These are phyloP conservation scores for Apiospora hydei DNA, from an alignment of 2,329 filamentous ascomycete species.

Conservation along the genomic window DNA sequence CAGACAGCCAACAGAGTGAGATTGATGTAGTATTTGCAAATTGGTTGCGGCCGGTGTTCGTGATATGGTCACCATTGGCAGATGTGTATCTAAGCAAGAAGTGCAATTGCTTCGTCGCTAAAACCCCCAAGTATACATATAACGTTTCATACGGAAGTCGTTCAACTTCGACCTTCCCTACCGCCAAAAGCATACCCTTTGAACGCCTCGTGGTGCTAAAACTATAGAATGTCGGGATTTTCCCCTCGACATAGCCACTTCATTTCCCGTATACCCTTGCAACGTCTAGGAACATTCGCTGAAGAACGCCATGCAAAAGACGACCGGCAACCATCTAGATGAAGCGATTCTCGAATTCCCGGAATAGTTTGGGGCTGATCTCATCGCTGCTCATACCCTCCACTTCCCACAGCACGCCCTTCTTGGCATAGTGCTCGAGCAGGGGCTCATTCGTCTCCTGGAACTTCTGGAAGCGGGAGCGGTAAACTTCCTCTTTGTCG, in stretches of 20 bases:
- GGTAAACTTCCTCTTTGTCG: conserved; percentile 88
- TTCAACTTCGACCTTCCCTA: conserved; percentile 6
- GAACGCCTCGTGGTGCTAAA: conserved; percentile 16
- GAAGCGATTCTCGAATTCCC: conserved; percentile 84
- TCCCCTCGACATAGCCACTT: background rate
- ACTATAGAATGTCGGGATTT: background rate
- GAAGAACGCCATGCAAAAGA: background rate
- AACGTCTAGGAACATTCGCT: background rate
- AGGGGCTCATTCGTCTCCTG: conserved; percentile 85
- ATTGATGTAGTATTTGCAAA: background rate
- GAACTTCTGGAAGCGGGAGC: conserved; percentile 80
- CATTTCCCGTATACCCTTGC: background rate
- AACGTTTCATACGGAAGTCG: background rate
- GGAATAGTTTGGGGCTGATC: conserved; percentile 88
- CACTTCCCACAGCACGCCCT: conserved; percentile 86
- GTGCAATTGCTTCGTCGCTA: background rate
- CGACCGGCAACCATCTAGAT: background rate
- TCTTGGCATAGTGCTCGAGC: conserved; percentile 85
- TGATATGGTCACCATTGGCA: background rate
- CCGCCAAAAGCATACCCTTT: conserved; percentile 1
- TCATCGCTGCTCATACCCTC: conserved; percentile 91
- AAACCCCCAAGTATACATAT: background rate
- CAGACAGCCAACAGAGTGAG: background rate
- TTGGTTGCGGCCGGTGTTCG: background rate
- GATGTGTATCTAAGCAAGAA: background rate